Conservation (phyloP, 768 basidiomycete species). For the Russula sp. region DNA sequence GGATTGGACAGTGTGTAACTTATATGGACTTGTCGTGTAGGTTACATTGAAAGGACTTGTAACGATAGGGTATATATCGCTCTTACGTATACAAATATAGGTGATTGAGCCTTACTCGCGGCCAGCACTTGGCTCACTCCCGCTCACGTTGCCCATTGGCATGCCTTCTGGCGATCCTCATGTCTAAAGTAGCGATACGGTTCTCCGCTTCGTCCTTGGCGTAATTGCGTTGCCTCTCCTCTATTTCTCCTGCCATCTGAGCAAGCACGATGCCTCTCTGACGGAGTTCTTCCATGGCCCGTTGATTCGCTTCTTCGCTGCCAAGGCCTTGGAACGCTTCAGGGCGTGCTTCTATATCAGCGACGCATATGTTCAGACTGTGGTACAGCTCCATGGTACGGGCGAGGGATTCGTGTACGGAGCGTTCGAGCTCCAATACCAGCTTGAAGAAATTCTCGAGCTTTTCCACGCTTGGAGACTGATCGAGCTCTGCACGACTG, state of each 20-base stretch:
- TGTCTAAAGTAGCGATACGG: neutral
- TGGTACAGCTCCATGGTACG: neutral
- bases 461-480: neutral
- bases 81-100: neutral
- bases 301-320: neutral
- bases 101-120: neutral
- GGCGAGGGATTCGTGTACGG: neutral
- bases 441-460: neutral
- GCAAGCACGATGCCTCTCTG: neutral
- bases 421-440: neutral
- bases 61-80: neutral
- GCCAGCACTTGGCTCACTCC: neutral
- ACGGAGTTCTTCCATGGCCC: neutral
- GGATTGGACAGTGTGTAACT: neutral
- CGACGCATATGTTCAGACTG: neutral
- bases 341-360: constrained; percentile 2
- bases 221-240: neutral
- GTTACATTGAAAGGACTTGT: neutral
- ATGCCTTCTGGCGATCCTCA: neutral
- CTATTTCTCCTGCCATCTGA: neutral
- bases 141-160: neutral
- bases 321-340: neutral
- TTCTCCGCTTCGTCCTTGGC: neutral
- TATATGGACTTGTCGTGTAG: neutral
- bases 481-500: neutral